Evolutionary conservation across 2,329 filamentous ascomycete genomes (phyloP).

Genomic region (Teratosphaeria viscida): DNA sequence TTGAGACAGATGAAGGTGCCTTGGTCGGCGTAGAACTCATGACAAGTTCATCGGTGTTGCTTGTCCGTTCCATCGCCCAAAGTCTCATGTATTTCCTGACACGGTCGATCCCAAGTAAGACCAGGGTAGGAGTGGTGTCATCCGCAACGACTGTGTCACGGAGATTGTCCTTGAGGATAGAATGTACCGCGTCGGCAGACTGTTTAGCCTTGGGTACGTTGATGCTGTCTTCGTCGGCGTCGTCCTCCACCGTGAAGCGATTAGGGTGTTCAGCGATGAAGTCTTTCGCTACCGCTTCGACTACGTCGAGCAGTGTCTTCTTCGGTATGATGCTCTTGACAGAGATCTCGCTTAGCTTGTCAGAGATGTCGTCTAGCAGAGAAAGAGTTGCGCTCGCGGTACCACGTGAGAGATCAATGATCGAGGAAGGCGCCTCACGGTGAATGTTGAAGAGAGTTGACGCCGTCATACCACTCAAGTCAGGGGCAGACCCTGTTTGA

Average conservation of each 20-base stretch:
- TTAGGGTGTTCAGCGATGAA: background rate
- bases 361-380: background rate
- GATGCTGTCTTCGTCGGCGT: background rate
- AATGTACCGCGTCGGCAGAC: background rate
- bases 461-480: background rate
- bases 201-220: background rate
- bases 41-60: no score
- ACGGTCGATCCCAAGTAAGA: background rate
- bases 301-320: background rate
- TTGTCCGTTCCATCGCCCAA: background rate
- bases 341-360: background rate
- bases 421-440: background rate
- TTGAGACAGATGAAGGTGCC: background rate
- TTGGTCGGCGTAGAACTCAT: background rate
- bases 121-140: background rate
- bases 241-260: background rate
- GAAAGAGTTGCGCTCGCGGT: background rate
- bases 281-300: background rate
- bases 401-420: background rate
- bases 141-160: background rate
- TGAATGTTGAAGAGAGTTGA: background rate
- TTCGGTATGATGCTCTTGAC: background rate
- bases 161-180: background rate
- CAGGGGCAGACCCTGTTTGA: background rate
- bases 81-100: background rate